Base-by-base conservation (phyloP, 257 asterid species). In the Scutellaria baicalensis region DNA sequence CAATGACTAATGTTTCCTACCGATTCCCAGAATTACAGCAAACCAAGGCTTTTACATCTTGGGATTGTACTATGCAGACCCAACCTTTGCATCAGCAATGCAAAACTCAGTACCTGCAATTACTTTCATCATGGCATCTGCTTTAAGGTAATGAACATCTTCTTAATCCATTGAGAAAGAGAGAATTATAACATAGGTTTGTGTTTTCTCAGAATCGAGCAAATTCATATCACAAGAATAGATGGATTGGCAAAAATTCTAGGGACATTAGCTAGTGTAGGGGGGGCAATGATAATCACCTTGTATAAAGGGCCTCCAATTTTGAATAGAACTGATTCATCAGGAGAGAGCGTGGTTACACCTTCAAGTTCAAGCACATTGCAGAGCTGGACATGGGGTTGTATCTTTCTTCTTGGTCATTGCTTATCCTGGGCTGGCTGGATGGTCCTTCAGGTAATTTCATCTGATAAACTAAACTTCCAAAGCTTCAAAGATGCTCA, bases 391-490 rank as follows among this genome's bases (percentile, higher is more conserved):
- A 86, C 97, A 47, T 83, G 86, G 87, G 96, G 97, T 27, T 87
- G 96, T 73, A 61, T 89, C 33, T 92, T 84, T 79, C 77, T 90
- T 63, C 78, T 89, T 33, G 88, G 87, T 60, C 96, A 92, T 74
- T 87, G 96, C 85, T 82, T 92, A 75, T 89, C 95, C 27, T 91
- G 96, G 97, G 96, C 97, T 70, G 95, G 87, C 40, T 89, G 93
- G 95, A 89, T 92, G 96, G 95, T 89, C 58, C 85, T 89, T 77
- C 96, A 91, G 91, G 96, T 85, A 60, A 56, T 0, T 10, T 8
- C 13, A 2, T 27, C 4, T 27, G 0, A 27, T 27, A 27, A 27
- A 27, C 33, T 3, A 27, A n/a, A n/a, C n/a, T 27, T 27, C 33
- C 33, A 27, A 27, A 27, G 33, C 33, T 27, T 27, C 33, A 27